Evolutionary conservation across 495 filamentous ascomycete genomes (phyloP), one percentile per base, ranked within the genome.

Genomic region (Neurospora sp.): DNA sequence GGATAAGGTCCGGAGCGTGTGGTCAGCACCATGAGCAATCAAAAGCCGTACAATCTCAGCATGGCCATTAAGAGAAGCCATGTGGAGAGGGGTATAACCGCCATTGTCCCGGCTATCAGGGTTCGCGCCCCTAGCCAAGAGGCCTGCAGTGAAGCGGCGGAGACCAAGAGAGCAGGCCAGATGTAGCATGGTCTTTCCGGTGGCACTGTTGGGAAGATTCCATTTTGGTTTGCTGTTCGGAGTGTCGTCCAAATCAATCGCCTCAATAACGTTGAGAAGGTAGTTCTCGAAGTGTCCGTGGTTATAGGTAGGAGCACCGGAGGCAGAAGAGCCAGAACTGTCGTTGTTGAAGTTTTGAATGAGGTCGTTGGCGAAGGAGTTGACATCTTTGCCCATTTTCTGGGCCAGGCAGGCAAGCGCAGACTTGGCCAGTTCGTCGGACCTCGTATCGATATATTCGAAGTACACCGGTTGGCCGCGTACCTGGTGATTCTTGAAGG

Each of bases 131-230:
- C 92, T 89, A 16, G 91, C 91, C 18, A 97, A 81, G 20, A 97
- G 88, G 27, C 89, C 92, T n/a, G 92, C 92, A 70, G 91, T 91
- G 74, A 97, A 90, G 18, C 92, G 89, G 68, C 88, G 87, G 72
- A 93, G 86, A 18, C 93, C 93, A 70, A 94, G 80, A 31, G 91
- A 91, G 71, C 89, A 92, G 4, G 92, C 93, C 70, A 94, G 84
- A 80, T 96, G 93, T 74, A 97, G 85, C 84, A 97, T 91, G 27
- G 90, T 92, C 74, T 96, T 92, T 1, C 93, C 93, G 9, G 88
- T 90, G 5, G 85, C 77, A 71, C 86, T 85, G 68, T 73, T 74
- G 72, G 85, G 84, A 37, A 89, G 81, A 73, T 94, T 91, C 73
- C 92, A 88, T 38, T 84, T 86, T 31, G 91, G 86, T 69, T 86